Percentiles rank a stretch among this genome's conserved stretches.
Evolutionary conservation across 352 stramenopile species (phyloP).

Genomic region (Globisporangium mamillatum): DNA sequence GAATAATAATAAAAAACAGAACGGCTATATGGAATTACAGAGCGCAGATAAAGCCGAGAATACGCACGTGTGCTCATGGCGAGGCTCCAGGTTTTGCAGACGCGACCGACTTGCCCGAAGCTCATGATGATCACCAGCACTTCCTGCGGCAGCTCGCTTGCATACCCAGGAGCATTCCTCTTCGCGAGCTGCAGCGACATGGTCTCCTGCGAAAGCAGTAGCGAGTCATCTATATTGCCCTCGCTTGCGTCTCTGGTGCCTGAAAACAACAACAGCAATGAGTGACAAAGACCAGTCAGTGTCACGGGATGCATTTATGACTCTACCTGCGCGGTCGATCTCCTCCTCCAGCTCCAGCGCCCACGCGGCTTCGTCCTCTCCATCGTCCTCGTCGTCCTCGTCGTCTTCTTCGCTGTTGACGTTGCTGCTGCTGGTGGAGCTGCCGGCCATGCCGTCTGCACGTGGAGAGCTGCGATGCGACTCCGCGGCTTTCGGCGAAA

Average conservation of each 20-base stretch:
- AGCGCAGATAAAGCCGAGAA: background rate
- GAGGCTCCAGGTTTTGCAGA: slow-evolving; percentile 83
- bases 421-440: slow-evolving; percentile 9
- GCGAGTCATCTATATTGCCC: slow-evolving; percentile 4
- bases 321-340: slow-evolving; percentile 28
- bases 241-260: background rate
- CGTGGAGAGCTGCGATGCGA: background rate
- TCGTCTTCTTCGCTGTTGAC: slow-evolving; percentile 16
- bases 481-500: background rate
- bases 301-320: background rate
- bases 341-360: slow-evolving; percentile 71
- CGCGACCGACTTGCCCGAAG: slow-evolving; percentile 66
- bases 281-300: background rate
- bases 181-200: slow-evolving; percentile 18
- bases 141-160: slow-evolving; percentile 62
- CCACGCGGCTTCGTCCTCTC: slow-evolving; percentile 60
- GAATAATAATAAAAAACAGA: background rate
- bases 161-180: slow-evolving; percentile 12
- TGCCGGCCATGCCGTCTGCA: background rate
- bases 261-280: background rate
- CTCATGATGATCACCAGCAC: slow-evolving; percentile 70
- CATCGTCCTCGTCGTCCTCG: background rate
- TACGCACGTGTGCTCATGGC: slow-evolving; percentile 52
- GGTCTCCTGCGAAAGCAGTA: slow-evolving; percentile 18
- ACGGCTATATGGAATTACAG: background rate